Percentiles rank a stretch among this genome's conserved stretches.
phyloP scores from a whole-genome alignment of 2,329 filamentous ascomycete genomes.

The Fusarium fracticaudum region DNA sequence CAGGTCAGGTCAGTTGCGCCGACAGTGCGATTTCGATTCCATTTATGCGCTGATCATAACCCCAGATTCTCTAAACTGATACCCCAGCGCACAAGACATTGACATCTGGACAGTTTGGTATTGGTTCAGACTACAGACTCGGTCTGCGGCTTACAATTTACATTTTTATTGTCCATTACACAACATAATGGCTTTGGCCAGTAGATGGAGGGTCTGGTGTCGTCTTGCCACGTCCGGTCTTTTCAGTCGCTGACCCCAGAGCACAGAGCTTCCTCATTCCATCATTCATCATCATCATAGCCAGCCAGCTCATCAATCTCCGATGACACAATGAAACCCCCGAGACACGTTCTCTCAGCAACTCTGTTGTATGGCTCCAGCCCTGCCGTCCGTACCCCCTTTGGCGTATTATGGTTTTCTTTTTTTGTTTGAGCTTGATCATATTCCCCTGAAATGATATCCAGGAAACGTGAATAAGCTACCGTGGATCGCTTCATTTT shows the following conservation, averaged over 20 bases:
- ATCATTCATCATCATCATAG: slow-evolving; percentile 32
- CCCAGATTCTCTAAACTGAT: neutral
- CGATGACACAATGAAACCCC: slow-evolving; percentile 32
- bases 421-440: neutral
- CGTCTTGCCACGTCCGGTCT: slow-evolving; percentile 28
- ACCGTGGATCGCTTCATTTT: neutral
- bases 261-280: slow-evolving; percentile 24
- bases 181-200: slow-evolving; percentile 24
- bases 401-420: neutral
- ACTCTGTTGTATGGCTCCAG: slow-evolving; percentile 29
- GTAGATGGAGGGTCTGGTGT: slow-evolving; percentile 19
- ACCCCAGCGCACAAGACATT: neutral
- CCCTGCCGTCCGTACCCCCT: neutral
- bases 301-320: slow-evolving; percentile 39
- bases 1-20: slow-evolving; percentile 13
- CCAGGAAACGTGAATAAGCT: neutral
- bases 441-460: neutral
- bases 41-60: neutral
- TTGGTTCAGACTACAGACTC: slow-evolving; percentile 22
- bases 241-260: slow-evolving; percentile 32
- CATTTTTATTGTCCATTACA: slow-evolving; percentile 9
- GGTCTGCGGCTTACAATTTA: slow-evolving; percentile 19
- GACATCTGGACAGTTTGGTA: slow-evolving; percentile 15
- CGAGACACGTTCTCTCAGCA: slow-evolving; percentile 31
- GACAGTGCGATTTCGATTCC: slow-evolving; percentile 22